phyloP scores from a whole-genome alignment of 192 early-diverging fungal species.

The Coemansia sp. region DNA sequence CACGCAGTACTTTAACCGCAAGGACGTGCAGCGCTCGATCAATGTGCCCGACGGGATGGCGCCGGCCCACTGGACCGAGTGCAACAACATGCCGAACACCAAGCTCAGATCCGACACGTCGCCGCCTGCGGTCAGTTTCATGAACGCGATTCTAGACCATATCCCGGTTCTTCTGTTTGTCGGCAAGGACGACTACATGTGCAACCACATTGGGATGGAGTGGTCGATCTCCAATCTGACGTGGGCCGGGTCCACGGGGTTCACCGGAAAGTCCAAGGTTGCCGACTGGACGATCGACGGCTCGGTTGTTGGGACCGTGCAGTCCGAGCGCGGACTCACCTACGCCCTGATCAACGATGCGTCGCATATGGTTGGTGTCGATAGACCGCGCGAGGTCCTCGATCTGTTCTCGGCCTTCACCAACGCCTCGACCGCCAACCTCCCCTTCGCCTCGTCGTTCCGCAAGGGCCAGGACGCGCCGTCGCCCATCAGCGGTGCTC shows the following conservation, averaged over 20 bases:
- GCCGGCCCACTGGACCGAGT: slow-evolving; percentile 60
- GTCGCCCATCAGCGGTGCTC: neutral
- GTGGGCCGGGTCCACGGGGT: slow-evolving; percentile 63
- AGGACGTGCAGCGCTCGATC: slow-evolving; percentile 57
- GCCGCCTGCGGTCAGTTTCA: slow-evolving; percentile 47
- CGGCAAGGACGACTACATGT: slow-evolving; percentile 71
- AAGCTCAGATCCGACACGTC: slow-evolving; percentile 45
- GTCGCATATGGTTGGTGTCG: slow-evolving; percentile 74
- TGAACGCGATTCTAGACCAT: slow-evolving; percentile 54
- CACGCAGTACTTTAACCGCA: slow-evolving; percentile 51
- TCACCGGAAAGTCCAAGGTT: slow-evolving; percentile 18
- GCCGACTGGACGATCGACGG: slow-evolving; percentile 57
- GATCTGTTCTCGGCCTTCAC: slow-evolving; percentile 63
- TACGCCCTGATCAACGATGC: slow-evolving; percentile 61
- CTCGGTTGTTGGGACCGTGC: slow-evolving; percentile 46
- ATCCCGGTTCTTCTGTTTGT: slow-evolving; percentile 61
- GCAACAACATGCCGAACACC: slow-evolving; percentile 48
- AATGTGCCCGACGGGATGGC: slow-evolving; percentile 37
- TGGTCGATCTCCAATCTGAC: slow-evolving; percentile 61
- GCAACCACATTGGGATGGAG: slow-evolving; percentile 69
- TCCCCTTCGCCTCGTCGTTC: slow-evolving; percentile 45
- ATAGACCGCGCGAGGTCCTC: slow-evolving; percentile 61
- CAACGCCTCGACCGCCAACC: slow-evolving; percentile 35
- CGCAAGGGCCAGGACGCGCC: neutral
- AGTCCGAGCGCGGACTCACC: slow-evolving; percentile 62